Conservation (phyloP, 2,329 filamentous ascomycete genomes). For the Bipolaris bicolor region DNA sequence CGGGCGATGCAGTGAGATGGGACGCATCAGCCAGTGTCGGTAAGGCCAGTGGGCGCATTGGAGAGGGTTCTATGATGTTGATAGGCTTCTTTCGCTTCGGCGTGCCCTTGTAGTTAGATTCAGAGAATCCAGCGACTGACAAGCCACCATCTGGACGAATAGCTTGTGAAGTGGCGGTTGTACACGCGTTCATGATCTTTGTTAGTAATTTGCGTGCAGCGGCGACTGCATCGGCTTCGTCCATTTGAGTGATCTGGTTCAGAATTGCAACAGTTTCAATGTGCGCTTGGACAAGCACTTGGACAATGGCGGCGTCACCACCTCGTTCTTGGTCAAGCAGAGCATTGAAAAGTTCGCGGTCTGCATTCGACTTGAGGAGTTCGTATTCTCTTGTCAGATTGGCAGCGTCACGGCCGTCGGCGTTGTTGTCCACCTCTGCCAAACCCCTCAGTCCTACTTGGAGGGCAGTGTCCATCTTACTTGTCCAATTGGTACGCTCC, state of each 20-base stretch:
- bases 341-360: conserved; percentile 76
- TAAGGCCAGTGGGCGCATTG: conserved; percentile 51
- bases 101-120: conserved; percentile 74
- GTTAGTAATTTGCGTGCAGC: conserved; percentile 79
- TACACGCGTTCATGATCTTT: conserved; percentile 78
- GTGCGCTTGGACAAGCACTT: conserved; percentile 84
- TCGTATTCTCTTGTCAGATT: conserved; percentile 82
- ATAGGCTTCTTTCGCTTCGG: conserved; percentile 71
- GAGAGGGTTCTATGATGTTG: conserved; percentile 55
- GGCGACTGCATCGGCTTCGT: conserved; percentile 79
- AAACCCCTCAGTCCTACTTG: conserved; percentile 84
- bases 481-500: conserved; percentile 83
- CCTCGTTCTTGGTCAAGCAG: conserved; percentile 84
- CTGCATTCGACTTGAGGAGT: conserved; percentile 80
- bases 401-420: conserved; percentile 71
- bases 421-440: conserved; percentile 68
- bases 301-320: conserved; percentile 77
- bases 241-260: conserved; percentile 80
- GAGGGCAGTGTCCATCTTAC: conserved; percentile 83
- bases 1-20: conserved; percentile 64
- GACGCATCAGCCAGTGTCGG: conserved; percentile 42
- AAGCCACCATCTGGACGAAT: conserved; percentile 85
- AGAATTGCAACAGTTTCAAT: conserved; percentile 90
- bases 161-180: conserved; percentile 76
- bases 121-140: conserved; percentile 67